phyloP scores from a whole-genome alignment of 306 rosid species.

The Dalbergia cochinchinensis region DNA sequence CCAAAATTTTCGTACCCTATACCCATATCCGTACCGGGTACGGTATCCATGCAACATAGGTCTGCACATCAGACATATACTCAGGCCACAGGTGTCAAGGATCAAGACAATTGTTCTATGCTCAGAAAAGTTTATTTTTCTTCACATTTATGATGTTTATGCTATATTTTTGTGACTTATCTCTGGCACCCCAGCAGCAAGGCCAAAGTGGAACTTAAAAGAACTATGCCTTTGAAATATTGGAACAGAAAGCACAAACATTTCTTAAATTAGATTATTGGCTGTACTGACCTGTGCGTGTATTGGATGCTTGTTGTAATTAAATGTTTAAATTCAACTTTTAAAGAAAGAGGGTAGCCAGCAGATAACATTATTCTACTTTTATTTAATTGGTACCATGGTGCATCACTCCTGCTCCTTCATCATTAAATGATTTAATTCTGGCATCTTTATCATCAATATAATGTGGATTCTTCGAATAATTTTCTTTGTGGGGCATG shows the following conservation, averaged over 20 bases:
- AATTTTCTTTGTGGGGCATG: constrained; percentile 32
- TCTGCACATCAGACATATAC: constrained; percentile 20
- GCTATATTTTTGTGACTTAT: constrained; percentile 22
- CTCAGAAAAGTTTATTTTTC: constrained; percentile 12
- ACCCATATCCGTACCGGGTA: too few relatives aligned
- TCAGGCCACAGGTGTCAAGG: constrained; percentile 25
- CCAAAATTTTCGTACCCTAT: too few relatives aligned
- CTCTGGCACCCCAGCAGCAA: background rate
- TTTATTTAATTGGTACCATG: constrained; percentile 30
- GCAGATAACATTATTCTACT: constrained; percentile 34
- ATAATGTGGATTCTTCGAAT: constrained; percentile 31
- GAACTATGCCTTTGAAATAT: constrained; percentile 25
- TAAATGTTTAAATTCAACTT: constrained; percentile 33
- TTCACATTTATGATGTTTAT: constrained; percentile 12
- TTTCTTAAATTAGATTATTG: constrained; percentile 30
- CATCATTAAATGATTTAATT: constrained; percentile 36
- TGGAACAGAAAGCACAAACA: constrained; percentile 30
- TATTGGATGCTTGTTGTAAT: constrained; percentile 25
- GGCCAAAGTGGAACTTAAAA: background rate
- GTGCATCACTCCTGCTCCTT: constrained; percentile 29
- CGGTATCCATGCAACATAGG: too few relatives aligned
- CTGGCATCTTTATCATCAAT: constrained; percentile 43
- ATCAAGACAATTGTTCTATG: constrained; percentile 12
- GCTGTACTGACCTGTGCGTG: constrained; percentile 34
- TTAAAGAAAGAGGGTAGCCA: constrained; percentile 14